Percentiles rank a stretch among this genome's conserved stretches.
phyloP scores from a whole-genome alignment of 495 filamentous ascomycete genomes.

The Xylaria venustula region DNA sequence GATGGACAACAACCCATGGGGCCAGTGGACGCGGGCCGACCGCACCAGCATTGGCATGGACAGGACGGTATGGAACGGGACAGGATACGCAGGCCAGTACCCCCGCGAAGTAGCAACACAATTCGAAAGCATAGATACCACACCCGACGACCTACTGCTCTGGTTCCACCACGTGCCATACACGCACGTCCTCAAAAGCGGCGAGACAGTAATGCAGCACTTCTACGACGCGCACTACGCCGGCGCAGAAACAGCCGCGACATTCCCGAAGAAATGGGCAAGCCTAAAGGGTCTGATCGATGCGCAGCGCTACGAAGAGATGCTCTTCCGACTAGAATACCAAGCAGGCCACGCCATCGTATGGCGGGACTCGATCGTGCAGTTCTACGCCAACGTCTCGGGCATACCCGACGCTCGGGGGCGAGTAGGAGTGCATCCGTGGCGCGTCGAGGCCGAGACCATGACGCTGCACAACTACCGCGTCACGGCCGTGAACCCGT shows the following conservation, averaged over 20 bases:
- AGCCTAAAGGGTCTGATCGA: constrained; percentile 57
- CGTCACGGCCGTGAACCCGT: constrained; percentile 48
- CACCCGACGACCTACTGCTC: constrained; percentile 66
- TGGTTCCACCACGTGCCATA: constrained; percentile 79
- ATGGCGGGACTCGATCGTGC: constrained; percentile 64
- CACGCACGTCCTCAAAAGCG: constrained; percentile 60
- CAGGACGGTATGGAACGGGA: constrained; percentile 65
- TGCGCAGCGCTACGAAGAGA: constrained; percentile 58
- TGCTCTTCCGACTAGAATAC: constrained; percentile 56
- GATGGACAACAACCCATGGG: constrained; percentile 65
- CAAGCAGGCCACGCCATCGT: constrained; percentile 69
- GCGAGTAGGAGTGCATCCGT: constrained; percentile 58
- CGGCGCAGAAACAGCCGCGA: constrained; percentile 59
- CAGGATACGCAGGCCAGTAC: constrained; percentile 65
- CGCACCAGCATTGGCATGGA: constrained; percentile 65
- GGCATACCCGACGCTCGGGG: constrained; percentile 53
- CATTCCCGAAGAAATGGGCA: constrained; percentile 54
- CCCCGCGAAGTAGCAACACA: constrained; percentile 53
- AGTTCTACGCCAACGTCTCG: constrained; percentile 61
- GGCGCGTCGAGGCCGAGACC: constrained; percentile 63
- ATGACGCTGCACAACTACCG: constrained; percentile 59
- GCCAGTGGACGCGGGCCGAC: constrained; percentile 71
- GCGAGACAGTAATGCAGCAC: constrained; percentile 72
- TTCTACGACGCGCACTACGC: constrained; percentile 72
- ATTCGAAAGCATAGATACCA: constrained; percentile 62